Base-by-base conservation (phyloP, 2,329 filamentous ascomycete genomes). In the Clonostachys rhizophaga region DNA sequence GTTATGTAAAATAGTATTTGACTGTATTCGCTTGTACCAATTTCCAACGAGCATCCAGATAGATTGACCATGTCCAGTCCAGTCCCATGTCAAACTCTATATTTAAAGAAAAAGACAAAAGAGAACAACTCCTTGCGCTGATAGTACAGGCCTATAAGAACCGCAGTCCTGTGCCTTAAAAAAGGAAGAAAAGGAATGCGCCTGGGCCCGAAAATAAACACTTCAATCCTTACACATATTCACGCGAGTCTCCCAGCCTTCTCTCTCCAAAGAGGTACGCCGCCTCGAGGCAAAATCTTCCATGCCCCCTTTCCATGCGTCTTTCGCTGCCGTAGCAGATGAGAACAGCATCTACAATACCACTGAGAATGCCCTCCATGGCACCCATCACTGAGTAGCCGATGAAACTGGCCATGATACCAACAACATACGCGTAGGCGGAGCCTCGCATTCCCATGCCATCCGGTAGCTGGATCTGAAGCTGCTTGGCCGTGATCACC, bases 321-420 rank as follows among this genome's bases (percentile, higher is more conserved):
- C 86, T 78, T 68, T 99, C 94, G 58, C 89, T 96, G 24, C 89
- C 91, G 80, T 95, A 97, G 71, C 94, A 99, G 12, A 99, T 86
- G 20, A 97, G 80, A 35, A 90, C 84, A 4, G 87, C 91, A 65
- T 96, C 91, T 5, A 96, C 81, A 45, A 96, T 91, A 46, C 89
- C 89, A 45, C 88, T 88, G 20, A 96, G 70, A 16, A 95, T 87
- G 13, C 90, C 88, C 62, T 96, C 91, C 79, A 95, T 92, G 3
- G 91, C 87, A 24, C 91, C 90, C 44, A 99, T 74, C 1, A 97
- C 85, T 6, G 89, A 91, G 84, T 94, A 99, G 8, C 94, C 94
- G 55, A 99, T 96, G 47, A 92, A 91, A 50, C 89, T 90, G 14
- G 94, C 94, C 55, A 97, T 86, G 52, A 99, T 67, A 10, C 91